Evolutionary conservation across 257 asterid species (phyloP).

Genomic region (Solanum verrucosum): DNA sequence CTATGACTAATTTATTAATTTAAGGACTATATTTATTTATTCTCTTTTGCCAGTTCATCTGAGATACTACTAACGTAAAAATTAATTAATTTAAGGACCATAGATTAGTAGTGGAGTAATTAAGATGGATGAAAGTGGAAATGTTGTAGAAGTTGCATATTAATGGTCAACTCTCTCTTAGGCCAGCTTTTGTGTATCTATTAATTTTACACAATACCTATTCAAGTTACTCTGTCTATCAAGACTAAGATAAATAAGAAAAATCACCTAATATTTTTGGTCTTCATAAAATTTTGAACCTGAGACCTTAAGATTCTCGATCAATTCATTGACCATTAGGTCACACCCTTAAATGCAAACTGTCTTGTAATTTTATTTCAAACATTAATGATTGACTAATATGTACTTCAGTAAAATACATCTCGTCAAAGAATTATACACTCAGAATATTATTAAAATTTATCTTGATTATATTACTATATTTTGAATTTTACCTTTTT

Average conservation of each 20-base stretch:
- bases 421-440: background rate
- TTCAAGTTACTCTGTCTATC: no score
- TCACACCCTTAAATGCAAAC: rapidly evolving
- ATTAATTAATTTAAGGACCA: background rate
- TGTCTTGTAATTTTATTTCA: background rate
- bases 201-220: no score
- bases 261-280: no score
- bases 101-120: background rate
- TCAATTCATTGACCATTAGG: no score
- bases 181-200: no score
- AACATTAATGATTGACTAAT: conserved; percentile 12
- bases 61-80: conserved; percentile 8
- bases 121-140: background rate
- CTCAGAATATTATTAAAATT: background rate
- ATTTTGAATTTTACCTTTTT: background rate
- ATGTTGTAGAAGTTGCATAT: background rate
- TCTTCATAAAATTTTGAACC: no score
- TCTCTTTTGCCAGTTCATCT: conserved; percentile 32
- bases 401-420: background rate
- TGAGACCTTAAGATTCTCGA: background rate
- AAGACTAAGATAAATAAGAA: no score
- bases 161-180: background rate
- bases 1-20: background rate
- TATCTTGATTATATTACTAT: background rate
- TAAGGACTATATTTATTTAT: background rate